phyloP scores from a whole-genome alignment of 1,284 basidiomycete genomes.

The Ganoderma resinaceum region DNA sequence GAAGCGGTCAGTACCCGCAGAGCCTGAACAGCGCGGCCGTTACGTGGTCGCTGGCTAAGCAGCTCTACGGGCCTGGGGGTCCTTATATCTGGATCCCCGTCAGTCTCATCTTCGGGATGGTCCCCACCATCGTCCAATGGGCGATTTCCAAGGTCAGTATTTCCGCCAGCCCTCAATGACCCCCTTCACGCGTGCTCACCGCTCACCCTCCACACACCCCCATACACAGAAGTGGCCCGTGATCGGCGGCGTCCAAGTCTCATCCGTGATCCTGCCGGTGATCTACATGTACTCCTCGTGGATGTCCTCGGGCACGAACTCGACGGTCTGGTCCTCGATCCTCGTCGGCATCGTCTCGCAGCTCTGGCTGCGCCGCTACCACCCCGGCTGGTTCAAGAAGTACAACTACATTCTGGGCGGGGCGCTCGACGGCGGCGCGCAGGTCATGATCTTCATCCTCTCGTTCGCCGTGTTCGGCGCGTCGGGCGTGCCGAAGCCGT shows the following conservation, averaged over 20 bases:
- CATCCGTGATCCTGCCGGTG: conserved; percentile 58
- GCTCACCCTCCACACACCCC: not conserved
- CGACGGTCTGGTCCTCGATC: conserved; percentile 55
- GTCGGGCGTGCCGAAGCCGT: conserved; percentile 55
- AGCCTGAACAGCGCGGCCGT: conserved; percentile 64
- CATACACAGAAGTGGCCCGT: conserved; percentile 51
- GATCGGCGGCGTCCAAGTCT: conserved; percentile 55
- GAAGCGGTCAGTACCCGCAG: conserved; percentile 36
- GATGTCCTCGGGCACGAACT: conserved; percentile 59
- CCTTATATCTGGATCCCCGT: conserved; percentile 64
- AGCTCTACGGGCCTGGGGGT: conserved; percentile 59
- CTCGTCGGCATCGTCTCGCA: conserved; percentile 65
- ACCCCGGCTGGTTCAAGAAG: conserved; percentile 62
- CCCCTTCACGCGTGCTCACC: conserved; percentile 9
- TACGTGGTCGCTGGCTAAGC: conserved; percentile 68
- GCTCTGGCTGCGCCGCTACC: conserved; percentile 61
- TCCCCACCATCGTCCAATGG: conserved; percentile 58
- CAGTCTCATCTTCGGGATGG: conserved; percentile 58
- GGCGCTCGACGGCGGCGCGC: conserved; percentile 72
- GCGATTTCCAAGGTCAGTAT: conserved; percentile 52
- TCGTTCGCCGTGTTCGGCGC: conserved; percentile 77
- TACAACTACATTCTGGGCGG: conserved; percentile 77
- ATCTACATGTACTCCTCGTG: conserved; percentile 58
- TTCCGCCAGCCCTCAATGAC: not conserved
- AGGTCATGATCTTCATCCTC: conserved; percentile 71